Percentiles rank a stretch among this genome's conserved stretches.
Conservation (phyloP, 352 stramenopile genomes). For the Elongisporangium prolatum region DNA sequence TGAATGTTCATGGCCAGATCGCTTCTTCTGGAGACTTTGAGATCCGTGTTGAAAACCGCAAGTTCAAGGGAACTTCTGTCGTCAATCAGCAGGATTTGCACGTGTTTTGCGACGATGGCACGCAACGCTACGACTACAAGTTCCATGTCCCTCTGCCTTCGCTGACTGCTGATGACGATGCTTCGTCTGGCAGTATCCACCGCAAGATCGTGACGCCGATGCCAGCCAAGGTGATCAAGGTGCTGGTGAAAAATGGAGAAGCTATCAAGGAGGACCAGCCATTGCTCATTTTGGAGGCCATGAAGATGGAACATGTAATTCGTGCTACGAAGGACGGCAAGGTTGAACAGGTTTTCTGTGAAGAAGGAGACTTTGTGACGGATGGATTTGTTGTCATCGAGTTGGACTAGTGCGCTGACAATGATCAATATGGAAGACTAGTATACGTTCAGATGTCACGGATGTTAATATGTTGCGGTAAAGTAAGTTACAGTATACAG, state of each 20-base stretch:
- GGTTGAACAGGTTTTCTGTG: constrained; percentile 66
- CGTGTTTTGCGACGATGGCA: constrained; percentile 74
- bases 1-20: constrained; percentile 30
- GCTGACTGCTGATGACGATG: constrained; percentile 22
- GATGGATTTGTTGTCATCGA: constrained; percentile 73
- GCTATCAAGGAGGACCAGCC: constrained; percentile 83
- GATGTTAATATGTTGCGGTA: too few species aligned
- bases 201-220: constrained; percentile 88
- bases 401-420: constrained; percentile 35
- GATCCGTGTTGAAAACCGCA: constrained; percentile 58
- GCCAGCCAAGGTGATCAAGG: constrained; percentile 93
- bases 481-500: too few species aligned
- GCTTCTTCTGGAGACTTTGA: constrained; percentile 52
- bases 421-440: too few species aligned
- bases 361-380: constrained; percentile 70
- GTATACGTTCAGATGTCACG: too few species aligned
- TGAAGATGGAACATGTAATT: constrained; percentile 96
- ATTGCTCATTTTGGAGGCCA: constrained; percentile 95
- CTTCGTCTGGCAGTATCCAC: constrained; percentile 24
- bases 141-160: constrained; percentile 69
- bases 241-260: constrained; percentile 87
- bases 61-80: constrained; percentile 60
- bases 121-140: constrained; percentile 76
- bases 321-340: constrained; percentile 65
- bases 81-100: constrained; percentile 66